A percentile compares a stretch with the other conserved stretches of the same genome.
phyloP scores from a whole-genome alignment of 2,329 filamentous ascomycete genomes.

The Sarocladium oryzae region DNA sequence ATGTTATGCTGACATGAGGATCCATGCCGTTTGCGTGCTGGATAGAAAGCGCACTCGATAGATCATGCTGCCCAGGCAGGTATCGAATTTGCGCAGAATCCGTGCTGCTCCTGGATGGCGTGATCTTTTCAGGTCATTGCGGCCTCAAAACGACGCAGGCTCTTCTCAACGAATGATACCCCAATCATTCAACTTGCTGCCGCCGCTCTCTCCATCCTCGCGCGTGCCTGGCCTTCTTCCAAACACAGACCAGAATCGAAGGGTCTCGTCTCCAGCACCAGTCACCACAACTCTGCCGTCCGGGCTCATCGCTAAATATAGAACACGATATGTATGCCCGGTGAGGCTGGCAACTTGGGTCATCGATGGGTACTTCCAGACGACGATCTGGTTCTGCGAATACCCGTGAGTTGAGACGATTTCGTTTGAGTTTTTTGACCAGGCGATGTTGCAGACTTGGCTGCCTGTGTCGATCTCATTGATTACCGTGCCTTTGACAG shows the following conservation, averaged over 20 bases:
- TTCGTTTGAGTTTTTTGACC: conserved; percentile 96
- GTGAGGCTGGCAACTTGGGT: conserved; percentile 92
- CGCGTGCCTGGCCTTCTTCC: conserved; percentile 69
- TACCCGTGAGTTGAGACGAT: conserved; percentile 97
- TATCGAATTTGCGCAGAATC: not conserved
- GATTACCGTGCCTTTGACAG: conserved; percentile 68
- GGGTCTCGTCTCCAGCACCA: conserved; percentile 89
- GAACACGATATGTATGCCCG: conserved; percentile 90
- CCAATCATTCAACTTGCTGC: conserved; percentile 66
- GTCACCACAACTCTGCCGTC: conserved; percentile 92
- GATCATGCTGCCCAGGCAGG: too few species aligned
- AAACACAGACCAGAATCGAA: conserved; percentile 96
- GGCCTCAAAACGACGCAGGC: too few species aligned
- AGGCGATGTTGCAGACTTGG: conserved; percentile 97
- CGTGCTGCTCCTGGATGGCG: too few species aligned
- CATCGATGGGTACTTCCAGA: conserved; percentile 99
- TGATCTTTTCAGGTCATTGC: too few species aligned
- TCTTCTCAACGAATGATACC: conserved; percentile 64
- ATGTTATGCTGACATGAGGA: too few species aligned
- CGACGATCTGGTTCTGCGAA: conserved; percentile 95
- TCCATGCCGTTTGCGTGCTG: too few species aligned
- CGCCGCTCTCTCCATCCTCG: conserved; percentile 57
- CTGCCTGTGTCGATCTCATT: conserved; percentile 94
- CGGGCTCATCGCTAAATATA: conserved; percentile 96
- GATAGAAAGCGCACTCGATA: too few species aligned